A percentile compares a stretch with the other conserved stretches of the same genome.
Evolutionary conservation across 495 filamentous ascomycete genomes (phyloP).

Genomic region (Darksidea phi): DNA sequence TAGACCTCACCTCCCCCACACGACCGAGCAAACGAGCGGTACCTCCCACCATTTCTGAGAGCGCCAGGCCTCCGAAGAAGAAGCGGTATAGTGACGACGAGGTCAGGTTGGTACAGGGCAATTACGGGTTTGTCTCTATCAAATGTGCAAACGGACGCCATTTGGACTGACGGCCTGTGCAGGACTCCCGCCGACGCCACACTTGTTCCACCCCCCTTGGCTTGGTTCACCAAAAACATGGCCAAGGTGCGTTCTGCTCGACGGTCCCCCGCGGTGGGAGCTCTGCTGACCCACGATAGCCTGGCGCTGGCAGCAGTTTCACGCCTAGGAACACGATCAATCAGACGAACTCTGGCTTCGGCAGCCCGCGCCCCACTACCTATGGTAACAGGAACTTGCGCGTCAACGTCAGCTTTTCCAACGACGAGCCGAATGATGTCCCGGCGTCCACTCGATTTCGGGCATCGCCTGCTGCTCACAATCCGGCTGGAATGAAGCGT

Average conservation of each 20-base stretch:
- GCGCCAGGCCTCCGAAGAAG: background rate
- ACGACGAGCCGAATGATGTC: background rate
- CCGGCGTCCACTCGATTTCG: no score
- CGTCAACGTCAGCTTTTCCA: background rate
- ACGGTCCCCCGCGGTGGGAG: background rate
- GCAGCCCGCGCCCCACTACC: background rate
- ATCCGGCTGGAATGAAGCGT: background rate
- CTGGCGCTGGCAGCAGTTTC: conserved; percentile 10
- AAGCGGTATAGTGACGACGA: conserved; percentile 1
- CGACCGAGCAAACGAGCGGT: background rate
- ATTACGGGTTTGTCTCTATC: background rate
- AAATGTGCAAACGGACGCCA: background rate
- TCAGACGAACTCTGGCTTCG: background rate
- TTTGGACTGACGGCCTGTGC: background rate
- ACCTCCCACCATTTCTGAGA: background rate
- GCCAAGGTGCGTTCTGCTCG: background rate
- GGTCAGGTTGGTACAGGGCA: background rate
- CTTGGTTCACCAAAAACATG: background rate
- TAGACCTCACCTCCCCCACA: background rate
- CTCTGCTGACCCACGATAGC: conserved; percentile 2
- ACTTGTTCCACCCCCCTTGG: background rate
- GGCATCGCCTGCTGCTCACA: no score
- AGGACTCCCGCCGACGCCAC: conserved; percentile 9
- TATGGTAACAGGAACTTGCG: background rate
- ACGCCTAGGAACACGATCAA: conserved; percentile 19